Evolutionary conservation across 208 protist genomes (phyloP).

Genomic region (Acanthamoeba castellanii): DNA sequence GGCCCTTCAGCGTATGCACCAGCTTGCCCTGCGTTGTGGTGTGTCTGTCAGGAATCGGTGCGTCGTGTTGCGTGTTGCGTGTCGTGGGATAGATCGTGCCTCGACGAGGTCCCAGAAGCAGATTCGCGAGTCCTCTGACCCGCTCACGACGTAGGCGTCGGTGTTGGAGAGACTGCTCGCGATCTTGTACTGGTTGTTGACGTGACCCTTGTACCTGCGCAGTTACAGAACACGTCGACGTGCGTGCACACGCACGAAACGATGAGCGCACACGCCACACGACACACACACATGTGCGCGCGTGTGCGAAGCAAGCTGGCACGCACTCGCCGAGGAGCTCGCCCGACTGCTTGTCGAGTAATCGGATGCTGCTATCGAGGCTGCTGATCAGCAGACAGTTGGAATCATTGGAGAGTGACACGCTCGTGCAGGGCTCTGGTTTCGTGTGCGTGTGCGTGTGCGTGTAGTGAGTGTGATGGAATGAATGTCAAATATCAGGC

Average conservation of each 20-base stretch:
- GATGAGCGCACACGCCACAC: too few relatives aligned
- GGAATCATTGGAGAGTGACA: slow-evolving; percentile 73
- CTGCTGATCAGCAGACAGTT: slow-evolving; percentile 74
- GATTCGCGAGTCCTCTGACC: slow-evolving; percentile 76
- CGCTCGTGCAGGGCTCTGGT: slow-evolving; percentile 57
- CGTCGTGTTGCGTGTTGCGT: neutral
- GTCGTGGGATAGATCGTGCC: neutral
- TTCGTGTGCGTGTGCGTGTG: too few relatives aligned
- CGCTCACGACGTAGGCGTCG: slow-evolving; percentile 75
- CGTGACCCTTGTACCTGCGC: slow-evolving; percentile 67
- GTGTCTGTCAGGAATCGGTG: neutral
- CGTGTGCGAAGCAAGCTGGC: neutral
- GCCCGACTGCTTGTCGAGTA: slow-evolving; percentile 75
- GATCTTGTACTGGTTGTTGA: slow-evolving; percentile 78
- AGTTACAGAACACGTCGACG: neutral
- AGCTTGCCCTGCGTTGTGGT: neutral
- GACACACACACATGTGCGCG: neutral
- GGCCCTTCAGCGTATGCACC: slow-evolving; percentile 61
- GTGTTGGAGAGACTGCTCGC: slow-evolving; percentile 67
- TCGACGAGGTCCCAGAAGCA: slow-evolving; percentile 79
- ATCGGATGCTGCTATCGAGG: slow-evolving; percentile 71
- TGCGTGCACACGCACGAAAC: too few relatives aligned
- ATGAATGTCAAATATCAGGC: neutral
- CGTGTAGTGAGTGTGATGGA: neutral
- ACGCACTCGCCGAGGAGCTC: slow-evolving; percentile 70